Percentiles rank a stretch among this genome's conserved stretches.
phyloP scores from a whole-genome alignment of 768 basidiomycete species.

The Panus rudis region DNA sequence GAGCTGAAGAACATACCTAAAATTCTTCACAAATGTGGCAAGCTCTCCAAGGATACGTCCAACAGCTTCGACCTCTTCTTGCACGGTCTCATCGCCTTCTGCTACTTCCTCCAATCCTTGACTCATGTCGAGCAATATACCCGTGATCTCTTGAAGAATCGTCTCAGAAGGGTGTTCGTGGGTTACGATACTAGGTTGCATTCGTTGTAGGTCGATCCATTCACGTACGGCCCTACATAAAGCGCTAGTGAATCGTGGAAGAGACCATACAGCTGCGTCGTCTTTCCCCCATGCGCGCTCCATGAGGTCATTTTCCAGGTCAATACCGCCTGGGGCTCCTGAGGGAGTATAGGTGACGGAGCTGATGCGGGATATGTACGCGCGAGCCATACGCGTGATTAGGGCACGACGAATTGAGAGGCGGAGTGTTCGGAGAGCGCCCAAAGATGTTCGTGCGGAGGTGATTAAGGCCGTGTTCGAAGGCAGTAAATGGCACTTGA shows the following conservation, averaged over 20 bases:
- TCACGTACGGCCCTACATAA: slow-evolving; percentile 47
- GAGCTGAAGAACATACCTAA: too few species aligned
- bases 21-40: slow-evolving; percentile 47
- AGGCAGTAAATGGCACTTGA: slow-evolving; percentile 54
- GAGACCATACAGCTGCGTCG: slow-evolving; percentile 61
- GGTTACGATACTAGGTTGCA: slow-evolving; percentile 16
- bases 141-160: slow-evolving; percentile 63
- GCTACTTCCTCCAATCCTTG: slow-evolving; percentile 57
- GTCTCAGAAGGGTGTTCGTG: slow-evolving; percentile 20
- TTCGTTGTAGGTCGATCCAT: slow-evolving; percentile 42
- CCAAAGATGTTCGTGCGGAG: slow-evolving; percentile 21
- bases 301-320: slow-evolving; percentile 57
- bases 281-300: slow-evolving; percentile 71
- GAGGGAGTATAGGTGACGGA: slow-evolving; percentile 49
- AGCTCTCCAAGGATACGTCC: slow-evolving; percentile 57
- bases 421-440: slow-evolving; percentile 45
- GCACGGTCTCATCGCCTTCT: slow-evolving; percentile 56
- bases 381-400: slow-evolving; percentile 54
- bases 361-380: slow-evolving; percentile 52
- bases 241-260: slow-evolving; percentile 47
- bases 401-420: slow-evolving; percentile 57
- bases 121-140: slow-evolving; percentile 63
- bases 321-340: slow-evolving; percentile 52
- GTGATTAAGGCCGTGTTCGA: slow-evolving; percentile 20
- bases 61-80: slow-evolving; percentile 61